Conservation (phyloP, 768 basidiomycete species). For the Crepidotus variabilis region DNA sequence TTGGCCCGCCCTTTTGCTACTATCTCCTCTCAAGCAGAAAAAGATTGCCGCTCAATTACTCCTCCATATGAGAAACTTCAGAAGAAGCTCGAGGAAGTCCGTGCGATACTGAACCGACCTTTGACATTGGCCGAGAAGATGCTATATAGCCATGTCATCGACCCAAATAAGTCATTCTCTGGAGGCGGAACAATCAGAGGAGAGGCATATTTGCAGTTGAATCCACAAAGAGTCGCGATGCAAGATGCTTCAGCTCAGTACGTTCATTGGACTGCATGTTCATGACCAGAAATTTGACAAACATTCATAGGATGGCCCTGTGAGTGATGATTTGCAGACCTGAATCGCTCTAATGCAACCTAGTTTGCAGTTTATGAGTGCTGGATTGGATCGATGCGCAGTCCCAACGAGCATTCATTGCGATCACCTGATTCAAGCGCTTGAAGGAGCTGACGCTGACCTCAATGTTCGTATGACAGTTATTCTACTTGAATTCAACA, state of each 20-base stretch:
- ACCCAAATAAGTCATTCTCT: slow-evolving; percentile 70
- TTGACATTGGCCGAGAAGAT: slow-evolving; percentile 98
- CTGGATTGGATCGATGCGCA: slow-evolving; percentile 76
- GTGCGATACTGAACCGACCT: slow-evolving; percentile 68
- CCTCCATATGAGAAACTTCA: slow-evolving; percentile 79
- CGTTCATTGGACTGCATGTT: slow-evolving; percentile 26
- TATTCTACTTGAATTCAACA: background rate
- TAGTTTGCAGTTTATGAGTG: slow-evolving; percentile 97
- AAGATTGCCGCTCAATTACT: slow-evolving; percentile 60
- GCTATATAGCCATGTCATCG: slow-evolving; percentile 85
- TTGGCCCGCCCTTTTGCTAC: slow-evolving; percentile 33
- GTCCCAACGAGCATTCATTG: slow-evolving; percentile 95
- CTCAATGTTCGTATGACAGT: slow-evolving; percentile 52
- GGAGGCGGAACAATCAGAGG: slow-evolving; percentile 72
- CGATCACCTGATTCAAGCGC: slow-evolving; percentile 95
- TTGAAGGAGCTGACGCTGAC: slow-evolving; percentile 83
- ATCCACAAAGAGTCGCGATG: slow-evolving; percentile 94
- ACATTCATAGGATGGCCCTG: slow-evolving; percentile 69
- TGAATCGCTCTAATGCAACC: slow-evolving; percentile 1
- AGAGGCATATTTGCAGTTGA: slow-evolving; percentile 85
- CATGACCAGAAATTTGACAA: slow-evolving; percentile 1
- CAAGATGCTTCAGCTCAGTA: slow-evolving; percentile 92
- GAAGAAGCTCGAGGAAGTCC: slow-evolving; percentile 65
- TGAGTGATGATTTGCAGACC: slow-evolving; percentile 31
- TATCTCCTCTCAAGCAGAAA: slow-evolving; percentile 32